Conservation (phyloP, 768 basidiomycete species). For the Russula lepida region DNA sequence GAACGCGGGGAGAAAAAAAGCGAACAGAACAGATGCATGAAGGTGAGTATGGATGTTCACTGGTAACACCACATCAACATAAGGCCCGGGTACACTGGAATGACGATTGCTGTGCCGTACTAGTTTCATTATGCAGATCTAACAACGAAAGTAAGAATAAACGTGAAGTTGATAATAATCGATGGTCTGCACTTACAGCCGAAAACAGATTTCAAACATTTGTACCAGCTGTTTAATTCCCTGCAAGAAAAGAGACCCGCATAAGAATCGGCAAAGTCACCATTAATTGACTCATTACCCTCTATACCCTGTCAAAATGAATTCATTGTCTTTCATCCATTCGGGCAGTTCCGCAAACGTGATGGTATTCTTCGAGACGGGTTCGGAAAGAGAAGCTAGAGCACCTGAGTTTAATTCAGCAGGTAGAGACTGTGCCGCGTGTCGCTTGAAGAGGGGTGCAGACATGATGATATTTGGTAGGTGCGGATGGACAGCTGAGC, state of each 20-base stretch:
- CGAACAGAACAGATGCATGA: slow-evolving; percentile 56
- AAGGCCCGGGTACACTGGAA: slow-evolving; percentile 13
- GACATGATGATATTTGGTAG: too few relatives aligned
- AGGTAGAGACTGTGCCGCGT: neutral
- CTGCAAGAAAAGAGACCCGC: slow-evolving; percentile 28
- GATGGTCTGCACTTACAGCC: slow-evolving; percentile 43
- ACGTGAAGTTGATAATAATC: neutral
- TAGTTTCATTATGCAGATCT: slow-evolving; percentile 78
- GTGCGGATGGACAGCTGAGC: too few relatives aligned
- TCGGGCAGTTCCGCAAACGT: slow-evolving; percentile 53
- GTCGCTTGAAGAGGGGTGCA: slow-evolving; percentile 2
- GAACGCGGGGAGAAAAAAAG: slow-evolving; percentile 46
- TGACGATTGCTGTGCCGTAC: slow-evolving; percentile 30
- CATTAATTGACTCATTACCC: slow-evolving; percentile 33
- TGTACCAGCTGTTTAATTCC: slow-evolving; percentile 51
- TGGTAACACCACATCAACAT: slow-evolving; percentile 25
- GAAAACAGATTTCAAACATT: slow-evolving; percentile 55
- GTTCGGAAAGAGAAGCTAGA: neutral
- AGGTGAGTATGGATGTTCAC: slow-evolving; percentile 87
- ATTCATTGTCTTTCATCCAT: slow-evolving; percentile 71
- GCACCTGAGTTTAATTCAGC: neutral
- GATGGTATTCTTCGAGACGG: slow-evolving; percentile 25
- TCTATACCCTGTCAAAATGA: slow-evolving; percentile 61
- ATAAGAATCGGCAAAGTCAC: neutral
- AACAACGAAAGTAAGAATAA: slow-evolving; percentile 15